These are phyloP conservation scores for Podila epigama DNA, from an alignment of 192 early-diverging fungal species.

Conservation along the genomic window DNA sequence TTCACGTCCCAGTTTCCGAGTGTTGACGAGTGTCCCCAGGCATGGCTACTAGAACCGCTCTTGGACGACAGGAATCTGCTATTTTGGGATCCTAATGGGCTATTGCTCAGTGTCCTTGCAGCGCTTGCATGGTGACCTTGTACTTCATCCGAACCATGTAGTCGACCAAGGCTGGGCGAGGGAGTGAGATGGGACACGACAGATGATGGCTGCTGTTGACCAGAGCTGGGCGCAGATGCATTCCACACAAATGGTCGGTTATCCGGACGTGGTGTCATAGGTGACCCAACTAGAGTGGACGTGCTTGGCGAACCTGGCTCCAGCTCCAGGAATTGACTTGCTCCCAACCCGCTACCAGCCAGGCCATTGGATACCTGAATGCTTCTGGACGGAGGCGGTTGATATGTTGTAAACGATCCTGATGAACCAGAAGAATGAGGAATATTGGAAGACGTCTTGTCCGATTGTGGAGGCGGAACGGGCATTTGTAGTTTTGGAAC, in stretches of 20 bases:
- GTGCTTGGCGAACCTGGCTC: constrained; percentile 15
- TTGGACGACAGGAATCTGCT: no score
- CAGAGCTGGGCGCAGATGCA: no score
- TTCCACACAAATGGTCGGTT: constrained; percentile 7
- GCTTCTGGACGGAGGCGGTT: constrained; percentile 16
- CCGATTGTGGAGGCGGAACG: not conserved
- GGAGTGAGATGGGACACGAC: not conserved
- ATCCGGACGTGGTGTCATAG: constrained; percentile 19
- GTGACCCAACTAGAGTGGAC: constrained; percentile 30
- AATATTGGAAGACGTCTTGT: not conserved
- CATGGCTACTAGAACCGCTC: no score
- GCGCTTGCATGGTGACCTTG: not conserved
- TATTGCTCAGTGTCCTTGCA: not conserved
- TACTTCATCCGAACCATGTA: not conserved
- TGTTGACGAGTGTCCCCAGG: no score
- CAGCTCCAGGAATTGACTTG: constrained; percentile 5
- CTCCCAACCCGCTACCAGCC: not conserved
- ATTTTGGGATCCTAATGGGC: no score
- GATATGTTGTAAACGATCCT: constrained; percentile 1
- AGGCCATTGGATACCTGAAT: constrained; percentile 2
- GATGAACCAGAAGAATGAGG: not conserved
- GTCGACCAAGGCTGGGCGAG: not conserved
- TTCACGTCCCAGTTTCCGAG: no score
- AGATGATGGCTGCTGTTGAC: not conserved
- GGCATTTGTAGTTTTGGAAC: not conserved